Conservation (phyloP, 495 filamentous ascomycete genomes). For the Hypoxylon trugodes region DNA sequence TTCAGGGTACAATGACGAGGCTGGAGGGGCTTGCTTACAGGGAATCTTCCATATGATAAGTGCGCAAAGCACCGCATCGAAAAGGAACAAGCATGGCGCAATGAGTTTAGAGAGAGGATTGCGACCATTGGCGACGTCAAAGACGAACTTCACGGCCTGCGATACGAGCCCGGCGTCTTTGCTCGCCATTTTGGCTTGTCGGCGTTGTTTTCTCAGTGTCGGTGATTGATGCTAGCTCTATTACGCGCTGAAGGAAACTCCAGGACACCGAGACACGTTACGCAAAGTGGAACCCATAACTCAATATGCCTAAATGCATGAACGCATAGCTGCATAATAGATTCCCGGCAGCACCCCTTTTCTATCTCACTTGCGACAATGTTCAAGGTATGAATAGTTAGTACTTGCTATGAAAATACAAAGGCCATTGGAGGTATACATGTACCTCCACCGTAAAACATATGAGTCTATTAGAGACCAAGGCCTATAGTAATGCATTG, state of each 20-base stretch:
- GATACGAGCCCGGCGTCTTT: slow-evolving; percentile 36
- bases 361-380: too few species aligned
- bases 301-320: background rate
- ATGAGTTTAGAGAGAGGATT: slow-evolving; percentile 51
- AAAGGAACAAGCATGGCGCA: slow-evolving; percentile 70
- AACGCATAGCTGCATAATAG: too few species aligned
- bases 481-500: too few species aligned
- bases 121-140: slow-evolving; percentile 53
- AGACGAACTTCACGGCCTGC: slow-evolving; percentile 24
- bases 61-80: slow-evolving; percentile 75
- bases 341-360: too few species aligned
- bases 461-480: too few species aligned
- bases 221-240: background rate
- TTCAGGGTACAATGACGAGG: background rate
- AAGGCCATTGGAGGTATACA: too few species aligned
- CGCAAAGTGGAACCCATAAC: slow-evolving; percentile 17
- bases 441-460: too few species aligned
- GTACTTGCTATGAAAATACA: background rate
- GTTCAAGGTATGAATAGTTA: too few species aligned
- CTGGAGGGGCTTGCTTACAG: slow-evolving; percentile 68
- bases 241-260: slow-evolving; percentile 17
- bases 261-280: slow-evolving; percentile 21
- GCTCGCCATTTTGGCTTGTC: slow-evolving; percentile 29
- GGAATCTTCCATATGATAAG: slow-evolving; percentile 85
- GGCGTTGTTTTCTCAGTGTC: too few species aligned